A percentile compares a stretch with the other conserved stretches of the same genome.
Conservation (phyloP, 2,329 filamentous ascomycete genomes). For the Saccharata proteae region DNA sequence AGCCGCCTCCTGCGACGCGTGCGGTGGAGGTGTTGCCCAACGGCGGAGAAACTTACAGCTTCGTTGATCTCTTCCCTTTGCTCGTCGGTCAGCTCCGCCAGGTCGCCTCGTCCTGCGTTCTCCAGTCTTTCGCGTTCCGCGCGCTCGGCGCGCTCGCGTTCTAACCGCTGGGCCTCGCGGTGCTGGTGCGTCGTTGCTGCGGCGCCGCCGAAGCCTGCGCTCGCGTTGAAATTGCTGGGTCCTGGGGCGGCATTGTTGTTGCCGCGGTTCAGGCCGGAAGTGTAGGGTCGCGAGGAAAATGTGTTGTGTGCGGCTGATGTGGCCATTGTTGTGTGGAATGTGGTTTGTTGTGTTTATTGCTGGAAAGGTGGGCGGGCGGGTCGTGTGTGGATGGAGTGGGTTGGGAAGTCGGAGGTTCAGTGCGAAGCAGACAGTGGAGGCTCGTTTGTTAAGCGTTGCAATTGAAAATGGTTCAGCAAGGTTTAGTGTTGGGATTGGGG, state of each 20-base stretch:
- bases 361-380: conserved; percentile 6
- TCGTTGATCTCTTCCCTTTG: conserved; percentile 89
- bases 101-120: conserved; percentile 33
- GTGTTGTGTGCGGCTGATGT: conserved; percentile 34
- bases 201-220: conserved; percentile 26
- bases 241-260: conserved; percentile 15
- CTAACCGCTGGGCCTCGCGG: conserved; percentile 27
- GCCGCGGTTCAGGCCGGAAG: conserved; percentile 33
- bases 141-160: conserved; percentile 28
- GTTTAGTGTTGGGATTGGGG: no score
- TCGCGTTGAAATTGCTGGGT: conserved; percentile 17
- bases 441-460: no score
- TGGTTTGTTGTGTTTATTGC: conserved; percentile 9
- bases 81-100: conserved; percentile 63
- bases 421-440: no score
- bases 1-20: not conserved
- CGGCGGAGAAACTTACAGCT: conserved; percentile 51
- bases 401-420: not conserved
- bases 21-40: not conserved
- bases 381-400: conserved; percentile 5
- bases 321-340: conserved; percentile 35
- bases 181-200: conserved; percentile 29
- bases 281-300: conserved; percentile 28
- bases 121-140: conserved; percentile 31
- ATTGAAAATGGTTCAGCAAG: no score